phyloP scores from a whole-genome alignment of 2,329 filamentous ascomycete species.

The Magnaporthiopsis rhizophila region DNA sequence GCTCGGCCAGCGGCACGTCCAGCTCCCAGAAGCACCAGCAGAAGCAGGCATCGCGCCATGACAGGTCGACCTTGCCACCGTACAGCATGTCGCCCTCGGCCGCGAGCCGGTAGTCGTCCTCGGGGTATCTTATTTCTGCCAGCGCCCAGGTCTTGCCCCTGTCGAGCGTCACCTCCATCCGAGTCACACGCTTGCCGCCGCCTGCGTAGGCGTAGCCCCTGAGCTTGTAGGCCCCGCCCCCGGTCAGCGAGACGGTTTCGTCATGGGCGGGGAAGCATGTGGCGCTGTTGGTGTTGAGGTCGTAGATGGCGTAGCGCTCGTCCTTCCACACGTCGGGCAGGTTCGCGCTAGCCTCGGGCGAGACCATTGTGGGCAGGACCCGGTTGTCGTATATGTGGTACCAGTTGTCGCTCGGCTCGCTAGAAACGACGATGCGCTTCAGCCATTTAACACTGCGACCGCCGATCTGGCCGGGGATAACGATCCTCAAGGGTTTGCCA shows the following conservation, averaged over 20 bases:
- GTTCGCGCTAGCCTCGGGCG: slow-evolving; percentile 69
- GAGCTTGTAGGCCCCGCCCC: slow-evolving; percentile 50
- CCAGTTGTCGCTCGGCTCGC: slow-evolving; percentile 80
- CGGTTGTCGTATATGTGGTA: slow-evolving; percentile 94
- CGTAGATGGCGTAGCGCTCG: slow-evolving; percentile 87
- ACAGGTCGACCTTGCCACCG: slow-evolving; percentile 71
- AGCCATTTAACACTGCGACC: slow-evolving; percentile 92
- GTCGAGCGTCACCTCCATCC: slow-evolving; percentile 77
- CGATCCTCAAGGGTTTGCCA: slow-evolving; percentile 71
- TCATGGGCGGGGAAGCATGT: slow-evolving; percentile 74
- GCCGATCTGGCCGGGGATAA: slow-evolving; percentile 87
- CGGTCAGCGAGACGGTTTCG: slow-evolving; percentile 49
- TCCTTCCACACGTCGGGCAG: slow-evolving; percentile 76
- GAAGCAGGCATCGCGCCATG: slow-evolving; percentile 73
- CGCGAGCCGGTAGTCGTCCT: slow-evolving; percentile 68
- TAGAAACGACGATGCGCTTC: slow-evolving; percentile 70
- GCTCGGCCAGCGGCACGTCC: slow-evolving; percentile 52
- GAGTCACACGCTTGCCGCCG: slow-evolving; percentile 73
- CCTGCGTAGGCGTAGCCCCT: slow-evolving; percentile 85
- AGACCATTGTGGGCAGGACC: slow-evolving; percentile 79
- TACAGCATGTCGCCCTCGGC: slow-evolving; percentile 57
- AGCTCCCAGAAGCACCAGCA: slow-evolving; percentile 92
- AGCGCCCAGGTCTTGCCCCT: slow-evolving; percentile 74
- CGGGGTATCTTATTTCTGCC: slow-evolving; percentile 70
- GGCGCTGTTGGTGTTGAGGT: slow-evolving; percentile 80